A percentile compares a stretch with the other conserved stretches of the same genome.
phyloP scores from a whole-genome alignment of 345 rosid species.

The Trapa incisa region DNA sequence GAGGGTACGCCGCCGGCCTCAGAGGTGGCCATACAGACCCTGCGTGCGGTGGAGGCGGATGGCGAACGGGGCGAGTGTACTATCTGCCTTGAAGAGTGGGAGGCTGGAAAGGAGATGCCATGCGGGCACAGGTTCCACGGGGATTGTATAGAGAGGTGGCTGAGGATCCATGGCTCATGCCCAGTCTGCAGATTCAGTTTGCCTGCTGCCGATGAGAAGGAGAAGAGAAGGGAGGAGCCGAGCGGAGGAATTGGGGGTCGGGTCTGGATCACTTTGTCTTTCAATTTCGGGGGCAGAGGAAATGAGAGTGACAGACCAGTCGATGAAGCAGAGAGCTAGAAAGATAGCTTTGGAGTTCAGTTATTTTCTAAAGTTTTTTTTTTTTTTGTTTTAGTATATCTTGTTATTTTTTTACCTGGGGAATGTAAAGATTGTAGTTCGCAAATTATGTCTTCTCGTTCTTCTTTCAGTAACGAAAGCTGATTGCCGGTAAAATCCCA shows the following conservation, averaged over 20 bases:
- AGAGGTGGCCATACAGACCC: slow-evolving; percentile 48
- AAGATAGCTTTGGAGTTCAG: not conserved
- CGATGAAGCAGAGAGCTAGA: not conserved
- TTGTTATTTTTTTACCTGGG: not conserved
- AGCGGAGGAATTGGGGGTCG: slow-evolving; percentile 24
- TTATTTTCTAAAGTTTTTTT: not conserved
- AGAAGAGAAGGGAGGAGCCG: slow-evolving; percentile 13
- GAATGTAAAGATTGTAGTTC: not conserved
- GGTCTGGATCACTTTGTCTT: slow-evolving; percentile 46
- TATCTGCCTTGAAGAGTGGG: slow-evolving; percentile 57
- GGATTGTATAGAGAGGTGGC: slow-evolving; percentile 61
- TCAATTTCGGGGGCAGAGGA: slow-evolving; percentile 22
- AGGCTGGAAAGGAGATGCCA: slow-evolving; percentile 56
- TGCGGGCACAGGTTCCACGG: slow-evolving; percentile 71
- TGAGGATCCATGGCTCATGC: slow-evolving; percentile 65
- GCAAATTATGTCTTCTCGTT: not conserved
- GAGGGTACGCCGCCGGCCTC: slow-evolving; percentile 76
- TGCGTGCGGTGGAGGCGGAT: slow-evolving; percentile 33
- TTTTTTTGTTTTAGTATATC: not conserved
- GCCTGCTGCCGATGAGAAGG: slow-evolving; percentile 47
- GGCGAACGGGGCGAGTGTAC: slow-evolving; percentile 44
- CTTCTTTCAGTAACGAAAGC: too few species aligned
- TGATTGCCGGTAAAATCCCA: not conserved
- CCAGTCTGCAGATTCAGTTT: slow-evolving; percentile 74
- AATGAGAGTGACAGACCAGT: slow-evolving; percentile 6